Evolutionary conservation across 2,329 filamentous ascomycete genomes (phyloP).

Genomic region (Colletotrichum sublineola): DNA sequence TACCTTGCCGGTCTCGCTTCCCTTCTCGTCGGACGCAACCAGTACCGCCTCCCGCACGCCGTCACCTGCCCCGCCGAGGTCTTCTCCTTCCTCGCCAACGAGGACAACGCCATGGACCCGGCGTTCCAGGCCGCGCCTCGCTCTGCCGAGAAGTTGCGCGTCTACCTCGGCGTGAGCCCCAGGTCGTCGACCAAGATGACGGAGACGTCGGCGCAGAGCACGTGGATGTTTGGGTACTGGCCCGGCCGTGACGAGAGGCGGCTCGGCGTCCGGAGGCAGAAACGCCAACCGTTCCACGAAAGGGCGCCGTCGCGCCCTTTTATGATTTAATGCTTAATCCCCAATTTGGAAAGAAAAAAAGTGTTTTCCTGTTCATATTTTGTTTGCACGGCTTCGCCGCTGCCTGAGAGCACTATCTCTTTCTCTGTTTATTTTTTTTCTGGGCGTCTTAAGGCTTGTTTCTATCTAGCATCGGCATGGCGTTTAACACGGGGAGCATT

Average conservation of each 20-base stretch:
- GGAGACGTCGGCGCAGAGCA: constrained; percentile 58
- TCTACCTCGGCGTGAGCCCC: constrained; percentile 43
- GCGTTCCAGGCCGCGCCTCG: constrained; percentile 78
- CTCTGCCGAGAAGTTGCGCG: constrained; percentile 76
- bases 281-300: constrained; percentile 44
- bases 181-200: constrained; percentile 66
- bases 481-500: not conserved
- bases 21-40: constrained; percentile 71
- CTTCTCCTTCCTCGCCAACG: constrained; percentile 81
- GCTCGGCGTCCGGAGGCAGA: constrained; percentile 54
- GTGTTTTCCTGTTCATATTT: not conserved
- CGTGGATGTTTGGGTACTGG: constrained; percentile 64
- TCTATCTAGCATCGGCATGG: not conserved
- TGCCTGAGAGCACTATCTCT: not conserved
- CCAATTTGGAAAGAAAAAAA: not conserved
- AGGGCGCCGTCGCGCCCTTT: constrained; percentile 19
- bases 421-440: not conserved
- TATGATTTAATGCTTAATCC: constrained; percentile 14
- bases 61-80: constrained; percentile 81
- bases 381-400: not conserved
- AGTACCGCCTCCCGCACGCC: constrained; percentile 78
- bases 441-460: not conserved
- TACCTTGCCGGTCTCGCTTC: constrained; percentile 75
- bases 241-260: constrained; percentile 49
- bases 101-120: constrained; percentile 78